phyloP scores from a whole-genome alignment of 208 protist species.

The Leishmania tarentolae region DNA sequence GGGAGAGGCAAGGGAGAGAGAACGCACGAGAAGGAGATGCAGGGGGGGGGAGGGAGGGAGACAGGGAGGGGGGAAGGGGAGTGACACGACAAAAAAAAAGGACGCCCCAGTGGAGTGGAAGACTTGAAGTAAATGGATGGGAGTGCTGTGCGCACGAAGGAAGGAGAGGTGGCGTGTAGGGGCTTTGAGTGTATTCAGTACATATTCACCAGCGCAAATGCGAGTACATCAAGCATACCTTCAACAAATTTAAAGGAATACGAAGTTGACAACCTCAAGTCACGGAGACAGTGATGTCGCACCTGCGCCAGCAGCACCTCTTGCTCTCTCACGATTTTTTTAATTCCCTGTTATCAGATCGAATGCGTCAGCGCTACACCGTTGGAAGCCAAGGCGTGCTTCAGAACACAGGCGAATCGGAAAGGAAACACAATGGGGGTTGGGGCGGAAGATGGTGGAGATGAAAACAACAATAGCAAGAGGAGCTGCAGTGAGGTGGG shows the following conservation, averaged over 20 bases:
- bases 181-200: not conserved
- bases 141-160: not conserved
- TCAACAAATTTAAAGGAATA: not conserved
- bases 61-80: not conserved
- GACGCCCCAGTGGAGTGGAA: not conserved
- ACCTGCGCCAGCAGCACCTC: not conserved
- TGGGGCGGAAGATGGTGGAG: not conserved
- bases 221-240: not conserved
- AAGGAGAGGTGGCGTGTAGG: not conserved
- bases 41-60: not conserved
- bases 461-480: not conserved
- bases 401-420: conserved; percentile 3
- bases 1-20: not conserved
- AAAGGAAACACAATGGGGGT: not conserved
- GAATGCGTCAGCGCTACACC: not conserved
- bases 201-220: not conserved
- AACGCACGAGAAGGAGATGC: not conserved
- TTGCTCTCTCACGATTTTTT: not conserved
- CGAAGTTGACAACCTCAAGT: not conserved
- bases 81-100: not conserved
- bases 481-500: not conserved
- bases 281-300: not conserved
- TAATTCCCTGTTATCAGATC: not conserved
- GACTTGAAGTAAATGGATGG: not conserved
- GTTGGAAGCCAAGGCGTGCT: not conserved